Percentiles rank a stretch among this genome's conserved stretches.
Conservation (phyloP, 345 rosid genomes). For the Mallotus nudiflorus region DNA sequence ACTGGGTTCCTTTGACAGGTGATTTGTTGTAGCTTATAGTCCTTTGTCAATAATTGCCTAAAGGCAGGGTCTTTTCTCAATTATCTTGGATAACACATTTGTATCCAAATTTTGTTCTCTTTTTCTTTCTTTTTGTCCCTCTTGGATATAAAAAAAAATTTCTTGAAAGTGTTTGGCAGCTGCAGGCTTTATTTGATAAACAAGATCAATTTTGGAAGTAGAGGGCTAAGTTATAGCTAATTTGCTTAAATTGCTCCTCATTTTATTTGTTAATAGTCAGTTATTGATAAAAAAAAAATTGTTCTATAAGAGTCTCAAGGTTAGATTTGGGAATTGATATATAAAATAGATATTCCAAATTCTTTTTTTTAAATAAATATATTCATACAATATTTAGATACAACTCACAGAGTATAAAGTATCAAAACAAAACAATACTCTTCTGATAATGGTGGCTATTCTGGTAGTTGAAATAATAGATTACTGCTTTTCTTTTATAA, state of each 20-base stretch:
- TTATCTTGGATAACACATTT: background rate
- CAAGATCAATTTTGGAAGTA: background rate
- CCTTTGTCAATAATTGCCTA: background rate
- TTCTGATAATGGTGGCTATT: background rate
- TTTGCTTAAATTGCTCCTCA: background rate
- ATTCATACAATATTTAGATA: no score
- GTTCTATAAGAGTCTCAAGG: no score
- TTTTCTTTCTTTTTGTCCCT: background rate
- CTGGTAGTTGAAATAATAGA: constrained; percentile 1
- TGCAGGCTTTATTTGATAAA: no score
- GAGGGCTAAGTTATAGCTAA: background rate
- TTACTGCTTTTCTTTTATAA: background rate
- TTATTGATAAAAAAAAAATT: no score
- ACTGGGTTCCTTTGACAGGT: constrained; percentile 99
- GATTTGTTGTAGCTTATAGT: constrained; percentile 9
- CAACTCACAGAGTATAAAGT: no score
- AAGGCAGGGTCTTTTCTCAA: background rate
- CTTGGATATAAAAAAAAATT: no score
- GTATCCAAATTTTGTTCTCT: background rate
- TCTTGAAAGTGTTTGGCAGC: no score
- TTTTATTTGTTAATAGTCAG: no score
- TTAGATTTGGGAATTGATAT: no score
- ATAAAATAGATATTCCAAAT: no score
- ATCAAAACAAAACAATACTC: no score
- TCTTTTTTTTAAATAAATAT: no score